phyloP scores from a whole-genome alignment of 164 flowering plant genomes.

The Platanus orientalis region DNA sequence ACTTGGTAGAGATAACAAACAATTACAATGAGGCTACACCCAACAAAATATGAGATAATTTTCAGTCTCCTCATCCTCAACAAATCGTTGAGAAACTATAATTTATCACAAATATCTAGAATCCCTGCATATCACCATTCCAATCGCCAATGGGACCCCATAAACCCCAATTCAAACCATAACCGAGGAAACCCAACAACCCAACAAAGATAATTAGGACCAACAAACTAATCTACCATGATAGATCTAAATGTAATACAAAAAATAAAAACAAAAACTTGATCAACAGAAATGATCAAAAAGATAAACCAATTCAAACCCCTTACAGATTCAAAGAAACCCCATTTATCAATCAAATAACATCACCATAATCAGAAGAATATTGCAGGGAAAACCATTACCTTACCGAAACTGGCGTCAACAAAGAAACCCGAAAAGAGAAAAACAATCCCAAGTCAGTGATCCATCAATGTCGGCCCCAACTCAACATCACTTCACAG shows the following conservation, averaged over 20 bases:
- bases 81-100: slow-evolving; percentile 9
- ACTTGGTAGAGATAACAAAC: slow-evolving; percentile 64
- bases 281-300: too few relatives aligned
- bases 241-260: too few relatives aligned
- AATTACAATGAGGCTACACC: slow-evolving; percentile 60
- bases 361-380: background rate
- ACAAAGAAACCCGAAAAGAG: background rate
- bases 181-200: too few relatives aligned
- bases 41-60: slow-evolving; percentile 54
- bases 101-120: slow-evolving; percentile 6
- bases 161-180: background rate
- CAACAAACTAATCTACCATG: too few relatives aligned
- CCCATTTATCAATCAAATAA: too few relatives aligned
- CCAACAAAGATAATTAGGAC: too few relatives aligned
- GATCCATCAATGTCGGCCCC: background rate
- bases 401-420: background rate
- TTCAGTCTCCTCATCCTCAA: slow-evolving; percentile 60
- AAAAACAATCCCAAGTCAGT: background rate
- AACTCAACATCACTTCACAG: background rate
- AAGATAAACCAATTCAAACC: too few relatives aligned
- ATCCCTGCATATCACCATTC: slow-evolving; percentile 12
- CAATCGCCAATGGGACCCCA: background rate
- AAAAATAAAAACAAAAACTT: too few relatives aligned
- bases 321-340: background rate
- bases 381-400: background rate